Conservation (phyloP, 2,329 filamentous ascomycete species). For the Penicillium polonicum region DNA sequence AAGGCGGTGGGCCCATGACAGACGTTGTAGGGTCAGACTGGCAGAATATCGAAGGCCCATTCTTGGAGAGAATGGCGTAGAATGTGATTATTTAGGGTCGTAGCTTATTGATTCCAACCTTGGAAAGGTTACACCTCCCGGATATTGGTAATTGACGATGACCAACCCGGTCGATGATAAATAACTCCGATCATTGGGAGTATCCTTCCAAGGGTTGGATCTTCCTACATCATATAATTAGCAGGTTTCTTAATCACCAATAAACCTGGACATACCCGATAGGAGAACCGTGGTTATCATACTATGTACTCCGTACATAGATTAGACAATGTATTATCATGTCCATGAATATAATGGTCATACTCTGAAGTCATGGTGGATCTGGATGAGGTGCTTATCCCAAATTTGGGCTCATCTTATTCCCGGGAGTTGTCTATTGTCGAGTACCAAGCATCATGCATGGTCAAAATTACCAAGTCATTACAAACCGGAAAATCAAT, state of each 20-base stretch:
- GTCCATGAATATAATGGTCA: neutral
- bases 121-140: neutral
- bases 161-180: conserved; percentile 1
- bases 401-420: neutral
- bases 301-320: neutral
- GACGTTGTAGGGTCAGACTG: neutral
- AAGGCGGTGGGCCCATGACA: neutral
- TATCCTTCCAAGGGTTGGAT: neutral
- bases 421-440: neutral
- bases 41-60: neutral
- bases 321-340: neutral
- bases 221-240: neutral
- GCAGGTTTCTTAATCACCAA: neutral
- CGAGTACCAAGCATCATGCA: no score
- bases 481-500: no score
- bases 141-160: conserved; percentile 3
- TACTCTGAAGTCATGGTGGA: conserved; percentile 1
- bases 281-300: neutral
- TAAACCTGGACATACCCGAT: neutral
- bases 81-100: conserved; percentile 23
- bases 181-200: neutral
- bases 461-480: no score
- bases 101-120: neutral
- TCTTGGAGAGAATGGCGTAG: neutral
- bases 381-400: neutral